These are phyloP conservation scores for Cytospora paraplurivora DNA, from an alignment of 2,329 filamentous ascomycete species.

Conservation along the genomic window DNA sequence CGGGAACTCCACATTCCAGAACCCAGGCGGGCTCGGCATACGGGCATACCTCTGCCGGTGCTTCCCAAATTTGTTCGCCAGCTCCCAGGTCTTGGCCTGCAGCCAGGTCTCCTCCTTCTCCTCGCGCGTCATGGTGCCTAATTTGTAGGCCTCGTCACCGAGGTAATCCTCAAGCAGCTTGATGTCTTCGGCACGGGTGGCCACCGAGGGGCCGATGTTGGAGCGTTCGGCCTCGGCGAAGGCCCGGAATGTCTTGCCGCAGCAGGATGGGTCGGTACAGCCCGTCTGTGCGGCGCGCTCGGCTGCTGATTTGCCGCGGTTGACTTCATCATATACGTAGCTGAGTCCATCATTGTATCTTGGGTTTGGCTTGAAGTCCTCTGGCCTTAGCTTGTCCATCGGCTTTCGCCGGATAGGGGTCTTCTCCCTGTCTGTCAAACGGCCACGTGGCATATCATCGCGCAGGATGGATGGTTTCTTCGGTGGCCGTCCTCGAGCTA, in stretches of 20 bases:
- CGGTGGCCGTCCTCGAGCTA: slow-evolving; percentile 4
- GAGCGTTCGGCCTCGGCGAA: slow-evolving; percentile 58
- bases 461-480: slow-evolving; percentile 27
- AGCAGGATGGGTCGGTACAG: slow-evolving; percentile 76
- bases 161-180: slow-evolving; percentile 58
- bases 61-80: slow-evolving; percentile 75
- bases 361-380: slow-evolving; percentile 84
- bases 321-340: slow-evolving; percentile 74
- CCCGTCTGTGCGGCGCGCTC: slow-evolving; percentile 69
- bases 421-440: slow-evolving; percentile 12
- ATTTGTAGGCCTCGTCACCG: slow-evolving; percentile 60
- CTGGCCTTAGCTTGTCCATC: slow-evolving; percentile 58
- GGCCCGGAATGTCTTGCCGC: slow-evolving; percentile 69
- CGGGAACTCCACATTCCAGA: slow-evolving; percentile 90
- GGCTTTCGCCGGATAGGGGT: slow-evolving; percentile 57
- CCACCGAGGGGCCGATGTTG: slow-evolving; percentile 40
- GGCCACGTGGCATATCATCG: slow-evolving; percentile 26
- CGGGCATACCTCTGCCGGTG: slow-evolving; percentile 76
- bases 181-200: slow-evolving; percentile 45
- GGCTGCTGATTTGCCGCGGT: slow-evolving; percentile 65
- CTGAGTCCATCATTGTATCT: slow-evolving; percentile 68
- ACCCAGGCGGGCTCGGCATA: slow-evolving; percentile 76
- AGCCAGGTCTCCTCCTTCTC: slow-evolving; percentile 69
- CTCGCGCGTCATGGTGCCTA: slow-evolving; percentile 58
- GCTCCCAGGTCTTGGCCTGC: slow-evolving; percentile 71